Evolutionary conservation across 176 grass and related monocot species (phyloP).

Genomic region (Tillandsia leiboldiana): DNA sequence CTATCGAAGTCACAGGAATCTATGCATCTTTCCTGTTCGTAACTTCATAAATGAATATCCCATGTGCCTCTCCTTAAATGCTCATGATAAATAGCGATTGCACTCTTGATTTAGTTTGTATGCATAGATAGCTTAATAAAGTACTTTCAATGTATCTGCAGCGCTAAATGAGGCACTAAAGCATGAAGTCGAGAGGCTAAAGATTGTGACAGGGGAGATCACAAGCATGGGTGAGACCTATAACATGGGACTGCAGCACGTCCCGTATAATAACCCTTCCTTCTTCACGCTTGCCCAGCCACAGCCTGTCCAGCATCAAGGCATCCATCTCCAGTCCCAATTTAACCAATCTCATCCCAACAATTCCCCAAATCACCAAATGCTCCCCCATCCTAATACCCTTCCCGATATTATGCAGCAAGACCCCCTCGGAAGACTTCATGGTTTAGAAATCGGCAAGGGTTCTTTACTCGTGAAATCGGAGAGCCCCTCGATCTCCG

Average conservation of each 20-base stretch:
- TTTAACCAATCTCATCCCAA: conserved; percentile 53
- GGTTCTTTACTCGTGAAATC: conserved; percentile 59
- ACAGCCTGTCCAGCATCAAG: conserved; percentile 38
- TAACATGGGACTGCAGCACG: conserved; percentile 65
- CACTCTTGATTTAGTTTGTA: no score
- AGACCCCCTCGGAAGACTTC: conserved; percentile 48
- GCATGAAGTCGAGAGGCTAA: conserved; percentile 94
- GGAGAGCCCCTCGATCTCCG: conserved; percentile 79
- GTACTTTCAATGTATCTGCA: conserved; percentile 28
- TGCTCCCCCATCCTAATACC: conserved; percentile 40
- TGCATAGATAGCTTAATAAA: no score
- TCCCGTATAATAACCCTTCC: conserved; percentile 53
- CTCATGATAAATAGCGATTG: no score
- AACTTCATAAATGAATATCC: no score
- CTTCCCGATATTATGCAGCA: conserved; percentile 80
- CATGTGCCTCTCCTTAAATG: no score
- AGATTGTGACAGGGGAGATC: conserved; percentile 77
- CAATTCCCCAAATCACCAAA: conserved; percentile 45
- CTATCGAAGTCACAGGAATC: no score
- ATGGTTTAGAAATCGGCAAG: conserved; percentile 84
- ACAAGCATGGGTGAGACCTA: conserved; percentile 49
- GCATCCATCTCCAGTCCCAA: conserved; percentile 34
- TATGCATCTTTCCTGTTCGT: no score
- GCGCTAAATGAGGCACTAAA: conserved; percentile 90
- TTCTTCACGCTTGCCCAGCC: conserved; percentile 60